Evolutionary conservation across 2,329 filamentous ascomycete genomes (phyloP), one percentile per base, ranked within the genome.

Genomic region (Colletotrichum lupini): DNA sequence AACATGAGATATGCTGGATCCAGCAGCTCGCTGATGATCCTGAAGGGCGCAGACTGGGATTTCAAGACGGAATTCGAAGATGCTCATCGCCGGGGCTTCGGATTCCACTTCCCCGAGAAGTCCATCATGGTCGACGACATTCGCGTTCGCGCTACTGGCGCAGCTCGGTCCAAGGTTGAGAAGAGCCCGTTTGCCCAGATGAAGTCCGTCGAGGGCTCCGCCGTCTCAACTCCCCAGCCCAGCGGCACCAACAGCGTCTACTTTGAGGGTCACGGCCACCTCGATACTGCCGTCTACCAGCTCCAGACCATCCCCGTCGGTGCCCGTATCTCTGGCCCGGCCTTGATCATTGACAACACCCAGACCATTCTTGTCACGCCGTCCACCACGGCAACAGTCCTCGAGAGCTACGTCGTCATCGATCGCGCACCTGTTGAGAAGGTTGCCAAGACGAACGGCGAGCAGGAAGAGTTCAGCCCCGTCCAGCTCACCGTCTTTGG

Each of bases 401-500:
- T 83, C 0, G 77, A 80, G 19, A 81, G 78, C 67, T 80, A 82
- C 46, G 80, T 84, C 9, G 77, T 85, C 16, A 80, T 85, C 35
- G 83, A 84, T 22, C 72, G 70, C 9, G 70, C 67, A 16, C 42
- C 46, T 1, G 42, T 65, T 22, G 67, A 56, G 26, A 30, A 14
- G 4, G 88, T 94, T 4, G 91, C 90, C 1, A 81, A 92, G 70
- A 82, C 65, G 91, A 52, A 89, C 91, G 69, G 85, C 92, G 67
- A 93, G 91, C 72, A 74, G 32, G 74, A 81, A 46, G 86, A 89
- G 32, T 90, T 94, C 0, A 92, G 95, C 77, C 93, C 93, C 0
- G 92, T 95, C 67, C 88, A 93, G 78, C 86, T 95, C 0, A 92
- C 89, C 75, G 92, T 95, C 62, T 95, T 95, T 77, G 92, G 91